Evolutionary conservation across 2,329 filamentous ascomycete genomes (phyloP), one percentile per base, ranked within the genome.

Genomic region (Xylaria hypoxylon): DNA sequence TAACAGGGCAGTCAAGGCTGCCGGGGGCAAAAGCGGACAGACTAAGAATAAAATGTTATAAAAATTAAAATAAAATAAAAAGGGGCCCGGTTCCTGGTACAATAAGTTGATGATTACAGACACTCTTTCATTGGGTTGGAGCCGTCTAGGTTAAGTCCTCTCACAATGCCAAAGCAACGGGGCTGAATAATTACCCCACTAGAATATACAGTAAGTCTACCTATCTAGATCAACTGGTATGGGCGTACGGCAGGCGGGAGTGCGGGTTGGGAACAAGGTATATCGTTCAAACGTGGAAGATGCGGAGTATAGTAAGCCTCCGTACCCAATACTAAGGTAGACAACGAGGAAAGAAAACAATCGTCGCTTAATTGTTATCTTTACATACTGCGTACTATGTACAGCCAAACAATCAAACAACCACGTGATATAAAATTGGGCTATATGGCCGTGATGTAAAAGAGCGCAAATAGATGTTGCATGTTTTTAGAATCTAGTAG

Each of bases 261-360:
- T 19, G 28, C 48, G 28, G 47, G 15, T n/a, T 35, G 33, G 22
- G 28, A 52, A 19, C 28, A 19, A 11, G 8, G 15, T 19, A 17
- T 19, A 19, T 31, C 31, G 47, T 22, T 26, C n/a, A 26, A 50
- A 8, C 13, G 3, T 7, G 47, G 15, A 50, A n/a, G 10, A 10
- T 51, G 8, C 28, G n/a, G 48, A 52, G 11, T 52, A 35, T 53
- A 55, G 52, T 40, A 55, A 55, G 52, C 52, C n/a, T 44, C 50
- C 15, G 52, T 28, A 11, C 22, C 17, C 6, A 19, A 42, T 28
- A 33, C 10, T 10, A 33, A 33, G 3, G 31, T 33, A 31, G 45
- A 22, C 26, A n/a, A 48, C 24, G 6, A 48, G 26, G 11, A 11
- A 7, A 42, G 47, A 7, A 19, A 19, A 17, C 15, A 22, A 33